Percentiles rank a stretch among this genome's conserved stretches.
Conservation (phyloP, 1,139 yeast species). For the Debaryomycetaceae sp. region DNA sequence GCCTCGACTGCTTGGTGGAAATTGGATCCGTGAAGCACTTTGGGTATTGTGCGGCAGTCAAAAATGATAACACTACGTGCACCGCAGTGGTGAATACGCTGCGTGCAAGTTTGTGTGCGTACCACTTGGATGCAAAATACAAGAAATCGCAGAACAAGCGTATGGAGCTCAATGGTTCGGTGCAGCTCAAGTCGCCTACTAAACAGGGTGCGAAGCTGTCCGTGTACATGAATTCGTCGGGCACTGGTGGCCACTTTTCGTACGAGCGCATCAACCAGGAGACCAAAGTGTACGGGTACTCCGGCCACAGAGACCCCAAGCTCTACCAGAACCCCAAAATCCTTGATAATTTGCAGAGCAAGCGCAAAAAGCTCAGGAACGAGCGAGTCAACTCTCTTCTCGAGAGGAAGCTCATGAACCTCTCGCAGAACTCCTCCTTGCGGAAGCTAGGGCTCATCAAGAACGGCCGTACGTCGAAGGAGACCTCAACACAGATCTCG, state of each 20-base stretch:
- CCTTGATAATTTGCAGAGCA: constrained; percentile 32
- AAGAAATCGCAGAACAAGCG: constrained; percentile 55
- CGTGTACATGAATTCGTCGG: constrained; percentile 16
- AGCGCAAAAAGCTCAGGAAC: constrained; percentile 29
- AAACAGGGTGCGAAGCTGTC: constrained; percentile 19
- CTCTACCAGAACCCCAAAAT: constrained; percentile 47
- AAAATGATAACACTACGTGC: constrained; percentile 51
- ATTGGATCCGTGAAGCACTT: constrained; percentile 71
- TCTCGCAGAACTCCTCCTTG: constrained; percentile 12
- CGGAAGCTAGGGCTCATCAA: constrained; percentile 19
- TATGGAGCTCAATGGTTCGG: constrained; percentile 70
- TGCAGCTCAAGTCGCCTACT: constrained; percentile 38
- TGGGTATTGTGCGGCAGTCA: constrained; percentile 60
- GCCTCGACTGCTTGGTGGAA: constrained; percentile 55
- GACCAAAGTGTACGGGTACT: constrained; percentile 15
- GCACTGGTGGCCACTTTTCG: constrained; percentile 7
- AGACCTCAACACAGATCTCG: constrained; percentile 2
- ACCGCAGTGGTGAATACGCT: constrained; percentile 54
- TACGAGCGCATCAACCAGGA: constrained; percentile 22
- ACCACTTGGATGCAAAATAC: constrained; percentile 61
- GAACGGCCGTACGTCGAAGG: constrained; percentile 15
- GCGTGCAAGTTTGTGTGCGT: constrained; percentile 59
- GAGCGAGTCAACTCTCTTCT: constrained; percentile 31
- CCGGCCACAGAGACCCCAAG: constrained; percentile 11
- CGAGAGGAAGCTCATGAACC: constrained; percentile 25